Evolutionary conservation across 176 grass and related monocot species (phyloP).

Genomic region (Themeda triandra): DNA sequence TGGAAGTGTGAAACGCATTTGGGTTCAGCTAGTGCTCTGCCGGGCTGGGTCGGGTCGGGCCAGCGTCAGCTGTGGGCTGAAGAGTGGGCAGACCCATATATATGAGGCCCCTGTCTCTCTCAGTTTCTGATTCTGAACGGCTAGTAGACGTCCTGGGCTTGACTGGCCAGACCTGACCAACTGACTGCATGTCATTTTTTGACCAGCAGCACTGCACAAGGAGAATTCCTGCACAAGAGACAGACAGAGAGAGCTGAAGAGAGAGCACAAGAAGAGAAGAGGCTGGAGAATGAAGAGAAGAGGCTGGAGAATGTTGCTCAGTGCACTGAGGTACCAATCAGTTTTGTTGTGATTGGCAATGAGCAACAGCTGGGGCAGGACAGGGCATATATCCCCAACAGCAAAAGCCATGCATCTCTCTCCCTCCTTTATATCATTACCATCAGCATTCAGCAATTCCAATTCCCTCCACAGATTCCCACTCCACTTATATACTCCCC

Average conservation of each 20-base stretch:
- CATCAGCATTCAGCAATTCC: constrained; percentile 14
- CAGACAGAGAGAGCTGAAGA: background rate
- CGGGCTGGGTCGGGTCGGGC: background rate
- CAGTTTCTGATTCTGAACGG: background rate
- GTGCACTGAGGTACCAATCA: background rate
- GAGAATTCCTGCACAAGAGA: background rate
- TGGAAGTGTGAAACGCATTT: background rate
- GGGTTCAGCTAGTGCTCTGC: background rate
- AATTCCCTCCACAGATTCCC: constrained; percentile 41
- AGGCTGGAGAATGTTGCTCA: background rate
- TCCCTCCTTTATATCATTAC: constrained; percentile 33
- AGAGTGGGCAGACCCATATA: background rate
- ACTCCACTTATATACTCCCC: constrained; percentile 46
- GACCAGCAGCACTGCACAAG: background rate
- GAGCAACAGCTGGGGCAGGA: background rate
- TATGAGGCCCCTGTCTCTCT: background rate
- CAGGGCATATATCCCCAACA: constrained; percentile 38
- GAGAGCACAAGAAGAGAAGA: background rate
- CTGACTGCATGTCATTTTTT: background rate
- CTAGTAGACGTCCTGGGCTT: background rate
- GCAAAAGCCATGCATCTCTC: constrained; percentile 50
- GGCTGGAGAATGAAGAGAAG: background rate
- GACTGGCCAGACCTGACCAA: background rate
- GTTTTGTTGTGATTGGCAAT: background rate
- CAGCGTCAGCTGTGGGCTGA: background rate